Conservation (phyloP, 306 rosid species). For the Sechiopsis laciniata region DNA sequence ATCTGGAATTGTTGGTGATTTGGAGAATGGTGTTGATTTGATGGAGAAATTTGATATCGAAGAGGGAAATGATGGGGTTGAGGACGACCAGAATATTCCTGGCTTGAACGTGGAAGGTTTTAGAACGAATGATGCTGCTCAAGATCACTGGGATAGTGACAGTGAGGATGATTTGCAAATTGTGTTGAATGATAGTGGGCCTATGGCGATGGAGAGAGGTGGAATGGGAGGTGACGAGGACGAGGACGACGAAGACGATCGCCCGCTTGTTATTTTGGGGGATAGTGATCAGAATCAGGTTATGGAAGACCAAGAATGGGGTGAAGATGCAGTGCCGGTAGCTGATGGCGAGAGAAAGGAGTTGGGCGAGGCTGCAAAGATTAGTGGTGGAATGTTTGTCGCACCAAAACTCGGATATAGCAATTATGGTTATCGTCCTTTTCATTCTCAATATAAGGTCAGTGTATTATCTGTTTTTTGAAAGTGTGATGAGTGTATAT, state of each 20-base stretch:
- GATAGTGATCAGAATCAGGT: slow-evolving; percentile 54
- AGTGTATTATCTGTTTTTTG: slow-evolving; percentile 50
- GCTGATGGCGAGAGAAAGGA: slow-evolving; percentile 82
- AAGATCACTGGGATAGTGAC: slow-evolving; percentile 78
- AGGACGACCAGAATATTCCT: slow-evolving; percentile 53
- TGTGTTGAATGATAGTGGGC: slow-evolving; percentile 69
- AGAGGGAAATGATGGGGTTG: slow-evolving; percentile 41
- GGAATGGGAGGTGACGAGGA: slow-evolving; percentile 42
- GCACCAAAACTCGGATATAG: slow-evolving; percentile 68
- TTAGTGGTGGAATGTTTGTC: slow-evolving; percentile 26
- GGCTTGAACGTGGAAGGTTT: slow-evolving; percentile 43
- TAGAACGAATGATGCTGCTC: slow-evolving; percentile 26
- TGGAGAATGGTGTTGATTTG: slow-evolving; percentile 34
- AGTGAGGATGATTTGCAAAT: slow-evolving; percentile 96
- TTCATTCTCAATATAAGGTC: slow-evolving; percentile 99
- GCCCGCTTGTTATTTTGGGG: slow-evolving; percentile 57
- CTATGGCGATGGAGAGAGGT: slow-evolving; percentile 65
- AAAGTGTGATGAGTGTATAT: slow-evolving; percentile 29
- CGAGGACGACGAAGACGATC: slow-evolving; percentile 68
- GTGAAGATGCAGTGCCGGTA: slow-evolving; percentile 41
- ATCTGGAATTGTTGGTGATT: slow-evolving; percentile 19
- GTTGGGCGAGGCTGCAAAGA: slow-evolving; percentile 46
- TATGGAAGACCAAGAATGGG: slow-evolving; percentile 82
- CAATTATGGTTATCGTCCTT: slow-evolving; percentile 76
- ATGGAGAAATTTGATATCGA: slow-evolving; percentile 79